These are phyloP conservation scores for Candida palmyrensis DNA, from an alignment of 805 yeast species.

Conservation along the genomic window DNA sequence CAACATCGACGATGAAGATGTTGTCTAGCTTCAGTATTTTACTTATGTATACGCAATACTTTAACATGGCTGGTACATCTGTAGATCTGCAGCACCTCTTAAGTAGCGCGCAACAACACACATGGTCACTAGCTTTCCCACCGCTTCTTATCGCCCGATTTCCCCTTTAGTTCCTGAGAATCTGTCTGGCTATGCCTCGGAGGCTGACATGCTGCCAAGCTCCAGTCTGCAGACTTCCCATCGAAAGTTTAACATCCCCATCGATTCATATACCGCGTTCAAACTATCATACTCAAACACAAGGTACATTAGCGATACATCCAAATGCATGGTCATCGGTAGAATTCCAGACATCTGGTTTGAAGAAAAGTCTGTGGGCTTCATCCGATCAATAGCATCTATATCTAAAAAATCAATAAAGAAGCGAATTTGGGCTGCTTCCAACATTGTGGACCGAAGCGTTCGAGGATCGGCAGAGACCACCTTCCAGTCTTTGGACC, in stretches of 20 bases:
- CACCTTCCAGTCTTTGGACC: too few relatives aligned
- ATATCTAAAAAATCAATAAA: conserved; percentile 1
- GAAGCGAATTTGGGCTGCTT: too few relatives aligned
- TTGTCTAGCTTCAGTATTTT: conserved; percentile 14
- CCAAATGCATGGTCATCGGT: conserved; percentile 51
- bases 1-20: conserved; percentile 37
- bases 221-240: too few relatives aligned
- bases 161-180: too few relatives aligned
- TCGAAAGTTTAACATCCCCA: conserved; percentile 38
- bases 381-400: neutral
- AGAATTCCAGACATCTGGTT: conserved; percentile 56
- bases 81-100: too few relatives aligned
- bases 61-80: neutral
- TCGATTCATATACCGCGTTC: conserved; percentile 55
- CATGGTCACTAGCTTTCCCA: too few relatives aligned
- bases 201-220: too few relatives aligned
- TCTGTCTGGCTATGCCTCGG: too few relatives aligned
- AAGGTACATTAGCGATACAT: conserved; percentile 40
- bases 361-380: conserved; percentile 1
- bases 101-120: too few relatives aligned
- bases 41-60: neutral
- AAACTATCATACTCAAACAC: conserved; percentile 52
- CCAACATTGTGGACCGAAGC: too few relatives aligned
- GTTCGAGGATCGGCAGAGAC: too few relatives aligned
- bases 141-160: too few relatives aligned